phyloP scores from a whole-genome alignment of 2,329 filamentous ascomycete species.

The Botryotinia calthae region DNA sequence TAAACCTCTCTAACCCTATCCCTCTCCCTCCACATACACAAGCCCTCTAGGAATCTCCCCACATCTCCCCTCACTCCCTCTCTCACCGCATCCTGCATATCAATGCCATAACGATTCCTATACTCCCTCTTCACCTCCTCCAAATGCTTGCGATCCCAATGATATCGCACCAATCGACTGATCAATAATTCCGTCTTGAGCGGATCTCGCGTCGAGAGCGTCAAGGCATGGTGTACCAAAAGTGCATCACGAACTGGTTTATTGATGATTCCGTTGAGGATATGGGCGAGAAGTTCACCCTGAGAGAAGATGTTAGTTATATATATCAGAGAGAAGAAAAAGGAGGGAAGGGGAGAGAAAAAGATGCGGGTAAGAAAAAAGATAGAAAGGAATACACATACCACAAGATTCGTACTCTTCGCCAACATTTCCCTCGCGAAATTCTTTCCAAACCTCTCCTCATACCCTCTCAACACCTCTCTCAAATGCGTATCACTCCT shows the following conservation, averaged over 20 bases:
- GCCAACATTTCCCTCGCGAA: conserved; percentile 84
- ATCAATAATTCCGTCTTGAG: conserved; percentile 84
- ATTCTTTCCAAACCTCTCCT: conserved; percentile 69
- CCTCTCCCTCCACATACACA: conserved; percentile 63
- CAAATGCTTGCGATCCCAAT: conserved; percentile 88
- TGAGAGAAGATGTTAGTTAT: conserved; percentile 40
- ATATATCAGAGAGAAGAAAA: background rate
- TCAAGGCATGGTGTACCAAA: conserved; percentile 85
- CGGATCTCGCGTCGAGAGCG: conserved; percentile 61
- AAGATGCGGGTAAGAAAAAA: background rate
- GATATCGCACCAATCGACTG: conserved; percentile 79
- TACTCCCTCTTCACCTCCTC: conserved; percentile 77
- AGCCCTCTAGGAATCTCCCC: conserved; percentile 69
- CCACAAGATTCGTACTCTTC: conserved; percentile 89
- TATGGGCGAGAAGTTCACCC: conserved; percentile 92
- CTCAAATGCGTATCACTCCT: conserved; percentile 79
- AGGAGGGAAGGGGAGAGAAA: conserved; percentile 12
- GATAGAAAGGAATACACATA: conserved; percentile 50
- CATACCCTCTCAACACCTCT: conserved; percentile 76
- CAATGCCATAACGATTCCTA: conserved; percentile 68
- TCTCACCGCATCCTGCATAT: conserved; percentile 74
- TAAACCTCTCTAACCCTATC: conserved; percentile 53
- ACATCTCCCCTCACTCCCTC: conserved; percentile 76
- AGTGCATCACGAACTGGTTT: conserved; percentile 89
- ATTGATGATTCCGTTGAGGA: conserved; percentile 96